Percentiles rank a stretch among this genome's conserved stretches.
Evolutionary conservation across 176 grass and related monocot genomes (phyloP).

Genomic region (Hsuehochloa calcarea): DNA sequence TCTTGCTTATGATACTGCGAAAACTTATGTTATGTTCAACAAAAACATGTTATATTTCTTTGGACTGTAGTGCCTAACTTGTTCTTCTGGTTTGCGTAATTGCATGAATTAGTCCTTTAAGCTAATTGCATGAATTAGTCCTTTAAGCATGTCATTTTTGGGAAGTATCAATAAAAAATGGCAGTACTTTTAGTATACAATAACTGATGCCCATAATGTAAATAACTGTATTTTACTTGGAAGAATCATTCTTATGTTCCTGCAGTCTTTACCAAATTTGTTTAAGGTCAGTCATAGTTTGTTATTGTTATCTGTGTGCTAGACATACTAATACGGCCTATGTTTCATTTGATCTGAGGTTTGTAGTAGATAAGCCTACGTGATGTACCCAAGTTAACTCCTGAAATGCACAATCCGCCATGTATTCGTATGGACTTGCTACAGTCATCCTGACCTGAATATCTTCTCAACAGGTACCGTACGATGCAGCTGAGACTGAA

Average conservation of each 20-base stretch:
- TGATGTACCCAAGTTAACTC: not conserved
- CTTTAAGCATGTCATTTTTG: not conserved
- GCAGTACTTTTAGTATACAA: not conserved
- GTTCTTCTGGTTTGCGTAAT: not conserved
- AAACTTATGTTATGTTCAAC: not conserved
- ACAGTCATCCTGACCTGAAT: not conserved
- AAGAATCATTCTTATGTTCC: not conserved
- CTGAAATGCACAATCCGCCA: too few relatives aligned
- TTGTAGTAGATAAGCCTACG: too few relatives aligned
- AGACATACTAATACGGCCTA: not conserved
- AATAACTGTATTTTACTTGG: not conserved
- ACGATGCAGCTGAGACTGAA: not conserved
- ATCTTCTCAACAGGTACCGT: not conserved
- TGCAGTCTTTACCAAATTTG: not conserved
- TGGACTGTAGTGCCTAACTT: not conserved
- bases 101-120: not conserved
- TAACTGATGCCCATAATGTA: not conserved
- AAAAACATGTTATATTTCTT: not conserved
- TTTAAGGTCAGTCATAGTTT: not conserved
- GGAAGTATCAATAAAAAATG: not conserved
- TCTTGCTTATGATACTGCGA: not conserved
- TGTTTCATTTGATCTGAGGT: too few relatives aligned
- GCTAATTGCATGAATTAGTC: not conserved
- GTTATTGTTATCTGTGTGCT: not conserved
- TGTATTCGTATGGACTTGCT: not conserved